Conservation (phyloP, 805 yeast species). For the Ogataea paraovalis region DNA sequence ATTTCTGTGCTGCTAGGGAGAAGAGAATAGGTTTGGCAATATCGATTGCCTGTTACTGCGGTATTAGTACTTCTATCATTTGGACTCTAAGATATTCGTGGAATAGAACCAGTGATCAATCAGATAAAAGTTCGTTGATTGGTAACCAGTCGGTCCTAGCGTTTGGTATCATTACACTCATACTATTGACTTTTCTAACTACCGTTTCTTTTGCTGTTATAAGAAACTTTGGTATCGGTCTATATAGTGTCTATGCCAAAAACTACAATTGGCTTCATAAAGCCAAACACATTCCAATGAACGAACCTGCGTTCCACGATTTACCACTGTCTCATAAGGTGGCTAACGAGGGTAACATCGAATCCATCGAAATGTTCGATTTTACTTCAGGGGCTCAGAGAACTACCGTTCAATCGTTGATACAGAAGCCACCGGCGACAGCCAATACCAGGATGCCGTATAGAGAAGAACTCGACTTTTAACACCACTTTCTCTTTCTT, state of each 20-base stretch:
- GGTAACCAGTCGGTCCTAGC: slow-evolving; percentile 17
- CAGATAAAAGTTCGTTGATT: background rate
- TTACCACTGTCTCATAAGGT: background rate
- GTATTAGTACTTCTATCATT: slow-evolving; percentile 28
- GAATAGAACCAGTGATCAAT: background rate
- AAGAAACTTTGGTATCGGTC: slow-evolving; percentile 12
- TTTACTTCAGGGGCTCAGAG: background rate
- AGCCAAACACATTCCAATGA: background rate
- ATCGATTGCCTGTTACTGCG: slow-evolving; percentile 26
- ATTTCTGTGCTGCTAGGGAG: slow-evolving; percentile 35
- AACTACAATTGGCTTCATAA: slow-evolving; percentile 8
- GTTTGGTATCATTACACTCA: slow-evolving; percentile 37
- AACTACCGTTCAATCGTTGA: too few relatives aligned
- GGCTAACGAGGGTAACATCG: background rate
- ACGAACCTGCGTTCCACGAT: background rate
- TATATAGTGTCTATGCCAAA: slow-evolving; percentile 8
- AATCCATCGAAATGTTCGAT: background rate
- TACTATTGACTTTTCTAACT: slow-evolving; percentile 30
- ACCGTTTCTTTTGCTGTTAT: slow-evolving; percentile 8
- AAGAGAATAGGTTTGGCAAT: slow-evolving; percentile 17
- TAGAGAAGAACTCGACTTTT: background rate
- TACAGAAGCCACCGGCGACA: background rate
- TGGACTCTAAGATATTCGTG: background rate
- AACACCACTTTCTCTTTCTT: background rate
- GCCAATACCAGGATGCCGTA: background rate